Percentiles rank a stretch among this genome's conserved stretches.
Evolutionary conservation across 2,329 filamentous ascomycete species (phyloP).

Genomic region (Xylariaceae sp.): DNA sequence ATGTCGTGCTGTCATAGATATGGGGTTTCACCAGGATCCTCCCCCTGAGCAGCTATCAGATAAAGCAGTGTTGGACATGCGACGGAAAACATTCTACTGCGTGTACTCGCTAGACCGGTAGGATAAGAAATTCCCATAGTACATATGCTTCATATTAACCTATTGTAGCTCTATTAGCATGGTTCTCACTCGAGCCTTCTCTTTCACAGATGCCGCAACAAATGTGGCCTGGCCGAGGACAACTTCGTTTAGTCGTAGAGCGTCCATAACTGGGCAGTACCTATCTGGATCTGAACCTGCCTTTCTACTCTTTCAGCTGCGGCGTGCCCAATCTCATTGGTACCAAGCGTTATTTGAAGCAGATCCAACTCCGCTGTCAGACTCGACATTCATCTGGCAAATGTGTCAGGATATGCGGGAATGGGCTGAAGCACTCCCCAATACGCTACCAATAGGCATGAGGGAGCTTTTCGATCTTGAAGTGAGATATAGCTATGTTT

Average conservation of each 20-base stretch:
- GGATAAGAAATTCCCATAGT: conserved; percentile 19
- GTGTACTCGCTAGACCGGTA: conserved; percentile 87
- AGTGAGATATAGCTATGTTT: conserved; percentile 84
- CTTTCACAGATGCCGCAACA: conserved; percentile 86
- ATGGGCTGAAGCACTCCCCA: conserved; percentile 78
- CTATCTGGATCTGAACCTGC: conserved; percentile 64
- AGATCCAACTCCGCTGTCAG: conserved; percentile 63
- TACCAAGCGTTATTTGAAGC: conserved; percentile 87
- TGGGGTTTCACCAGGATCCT: conserved; percentile 91
- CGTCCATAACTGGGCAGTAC: conserved; percentile 42
- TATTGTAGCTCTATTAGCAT: conserved; percentile 65
- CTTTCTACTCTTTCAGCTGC: conserved; percentile 74
- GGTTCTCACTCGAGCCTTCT: conserved; percentile 83
- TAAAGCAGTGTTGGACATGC: conserved; percentile 68
- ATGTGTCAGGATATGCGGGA: conserved; percentile 73
- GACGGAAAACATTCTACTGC: conserved; percentile 84
- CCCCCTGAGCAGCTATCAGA: conserved; percentile 66
- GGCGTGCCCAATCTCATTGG: conserved; percentile 82
- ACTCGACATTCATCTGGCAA: conserved; percentile 73
- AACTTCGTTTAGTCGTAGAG: conserved; percentile 41
- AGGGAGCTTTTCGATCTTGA: conserved; percentile 83
- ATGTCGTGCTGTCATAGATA: conserved; percentile 79
- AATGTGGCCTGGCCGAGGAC: conserved; percentile 73
- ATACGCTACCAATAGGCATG: conserved; percentile 61
- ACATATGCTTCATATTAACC: conserved; percentile 3